Evolutionary conservation across 768 basidiomycete species (phyloP).

Genomic region (Leccinellum luteum): DNA sequence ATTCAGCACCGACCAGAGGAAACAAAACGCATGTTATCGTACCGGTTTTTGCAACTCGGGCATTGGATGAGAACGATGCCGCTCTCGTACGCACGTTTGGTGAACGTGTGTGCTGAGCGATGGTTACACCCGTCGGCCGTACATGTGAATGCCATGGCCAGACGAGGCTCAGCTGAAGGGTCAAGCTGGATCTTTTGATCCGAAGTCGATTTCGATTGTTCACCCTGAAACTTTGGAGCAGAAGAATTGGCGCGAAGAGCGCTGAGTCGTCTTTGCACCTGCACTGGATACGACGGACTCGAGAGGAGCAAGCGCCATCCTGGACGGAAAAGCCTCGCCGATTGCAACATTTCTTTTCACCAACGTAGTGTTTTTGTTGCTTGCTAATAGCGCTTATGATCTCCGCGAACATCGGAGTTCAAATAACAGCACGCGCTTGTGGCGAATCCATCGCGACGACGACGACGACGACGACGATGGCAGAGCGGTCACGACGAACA

Average conservation of each 20-base stretch:
- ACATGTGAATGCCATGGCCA: constrained; percentile 85
- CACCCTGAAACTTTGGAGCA: background rate
- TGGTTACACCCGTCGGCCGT: constrained; percentile 69
- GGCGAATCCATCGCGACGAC: constrained; percentile 15
- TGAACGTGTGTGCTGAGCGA: constrained; percentile 87
- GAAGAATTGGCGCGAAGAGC: constrained; percentile 22
- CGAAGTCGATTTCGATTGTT: background rate
- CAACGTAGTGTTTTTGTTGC: background rate
- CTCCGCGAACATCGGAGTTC: constrained; percentile 25
- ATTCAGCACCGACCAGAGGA: background rate
- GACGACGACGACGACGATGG: constrained; percentile 15
- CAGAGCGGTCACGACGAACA: constrained; percentile 28
- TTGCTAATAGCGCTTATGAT: background rate
- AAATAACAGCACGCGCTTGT: constrained; percentile 28
- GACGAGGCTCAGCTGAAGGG: constrained; percentile 48
- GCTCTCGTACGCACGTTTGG: constrained; percentile 76
- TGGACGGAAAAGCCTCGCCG: constrained; percentile 33
- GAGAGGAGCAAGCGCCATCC: constrained; percentile 42
- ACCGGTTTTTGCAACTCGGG: constrained; percentile 88
- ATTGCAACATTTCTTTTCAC: background rate
- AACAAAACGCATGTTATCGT: constrained; percentile 22
- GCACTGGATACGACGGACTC: constrained; percentile 26
- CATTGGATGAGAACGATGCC: constrained; percentile 93
- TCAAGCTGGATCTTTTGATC: constrained; percentile 30
- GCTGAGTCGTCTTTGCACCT: constrained; percentile 37